Evolutionary conservation across 164 flowering plant species (phyloP), one percentile per base, ranked within the genome.

Genomic region (Magnolia sinica): DNA sequence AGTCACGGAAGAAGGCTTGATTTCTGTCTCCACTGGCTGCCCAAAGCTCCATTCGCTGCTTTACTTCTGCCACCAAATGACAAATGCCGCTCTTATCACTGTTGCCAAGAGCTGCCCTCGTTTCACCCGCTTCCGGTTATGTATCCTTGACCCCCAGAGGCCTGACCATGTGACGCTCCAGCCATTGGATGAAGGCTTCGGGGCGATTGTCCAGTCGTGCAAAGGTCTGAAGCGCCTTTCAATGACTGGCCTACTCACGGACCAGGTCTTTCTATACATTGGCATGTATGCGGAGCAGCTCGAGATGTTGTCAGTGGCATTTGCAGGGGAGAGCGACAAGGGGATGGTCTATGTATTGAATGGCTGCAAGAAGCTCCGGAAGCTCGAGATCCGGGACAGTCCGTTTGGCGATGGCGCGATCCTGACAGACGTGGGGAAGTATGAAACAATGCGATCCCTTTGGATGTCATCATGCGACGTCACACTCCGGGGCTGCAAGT

Each of bases 391-490:
- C 76, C 85, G 91, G 83, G 96, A 93, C 79, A 73, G 96, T 80
- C 99, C 96, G 6, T 92, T 93, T 74, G 97, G 98, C 58, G 81
- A 92, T 76, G 76, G 55, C 76, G 99, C 97, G 50, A 91, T 95
- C 75, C 81, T 95, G 27, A 75, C 76, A 76, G 91, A 91, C 85
- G 86, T 87, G 84, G 92, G 91, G 64, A 93, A 93, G 98, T 89
- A 91, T 83, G 98, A 92, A 76, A 87, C 96, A 93, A 93, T 95
- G 98, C 98, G 98, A 93, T 95, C 98, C 95, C 98, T 95, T 95
- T 95, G 98, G 98, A 93, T 95, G 98, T 93, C 98, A 74, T 87
- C 96, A 79, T 95, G 98, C 61, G 84, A 89, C 74, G 87, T 95
- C 77, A 93, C 93, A 68, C 77, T 88, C 20, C 91, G 88, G 72